Base-by-base conservation (phyloP, 768 basidiomycete genomes). In the Tylopilus felleus region DNA sequence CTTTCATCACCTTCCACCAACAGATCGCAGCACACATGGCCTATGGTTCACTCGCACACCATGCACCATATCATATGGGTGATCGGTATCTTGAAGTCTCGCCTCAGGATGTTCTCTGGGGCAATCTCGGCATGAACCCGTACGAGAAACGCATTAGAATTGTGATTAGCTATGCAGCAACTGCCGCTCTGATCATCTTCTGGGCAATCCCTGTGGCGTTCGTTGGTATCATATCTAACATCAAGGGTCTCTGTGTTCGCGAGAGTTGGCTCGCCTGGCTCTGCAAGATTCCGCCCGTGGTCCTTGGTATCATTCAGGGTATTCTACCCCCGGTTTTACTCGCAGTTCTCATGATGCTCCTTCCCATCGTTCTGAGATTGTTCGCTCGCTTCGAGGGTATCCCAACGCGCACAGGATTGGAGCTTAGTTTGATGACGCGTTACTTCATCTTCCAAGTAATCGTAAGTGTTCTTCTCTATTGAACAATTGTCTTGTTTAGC, bases 1-100 rank as follows among this genome's bases (percentile, higher is more conserved):
- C 88, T 8, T 98, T 98, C 69, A 78, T 98, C 55, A 86, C 89
- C 21, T 98, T 98, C 79, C 84, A 93, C 69, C 79, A 83, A 60
- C 96, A 98, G 75, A 90, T 97, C 57, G 88, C 90, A 3, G 94
- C 95, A 17, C 94, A 98, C 71, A 75, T 98, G 69, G 93, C 90
- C 1, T 79, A 80, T 33, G 85, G 94, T 70, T 75, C 77, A 4
- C 72, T 95, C 39, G 74, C 82, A 7, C 90, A 95, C 69, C 85
- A 95, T 64, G 82, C 84, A 48, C 92, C 92, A 23, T 91, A 90
- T 61, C 74, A 81, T 16, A 97, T 98, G 93, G 73, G 80, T 10
- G 75, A 75, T 25, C 83, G 84, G 47, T 88, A 85, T 64, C 79
- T 86, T 38, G 95, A 97, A 68, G 85, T 96, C 49, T 80, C 87